Evolutionary conservation across 371 early-diverging fungal genomes (phyloP).

Genomic region (Mucor circinelloides): DNA sequence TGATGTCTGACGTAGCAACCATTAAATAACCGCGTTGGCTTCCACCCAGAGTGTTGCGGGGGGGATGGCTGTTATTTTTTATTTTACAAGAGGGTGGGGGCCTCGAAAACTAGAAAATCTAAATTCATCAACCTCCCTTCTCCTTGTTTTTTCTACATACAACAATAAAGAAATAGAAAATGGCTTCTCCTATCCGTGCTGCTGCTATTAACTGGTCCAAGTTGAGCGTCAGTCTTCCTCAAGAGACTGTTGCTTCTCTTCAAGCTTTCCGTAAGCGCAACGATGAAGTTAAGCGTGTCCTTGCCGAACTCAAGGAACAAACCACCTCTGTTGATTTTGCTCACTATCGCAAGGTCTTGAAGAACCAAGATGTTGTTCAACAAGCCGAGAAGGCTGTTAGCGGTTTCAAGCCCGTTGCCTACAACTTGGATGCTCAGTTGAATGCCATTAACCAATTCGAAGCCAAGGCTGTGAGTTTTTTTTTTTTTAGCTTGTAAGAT

Average conservation of each 20-base stretch:
- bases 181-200: conserved; percentile 52
- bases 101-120: conserved; percentile 1
- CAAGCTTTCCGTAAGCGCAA: conserved; percentile 94
- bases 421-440: conserved; percentile 85
- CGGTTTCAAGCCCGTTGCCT: conserved; percentile 81
- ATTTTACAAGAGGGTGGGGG: conserved; percentile 8
- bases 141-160: conserved; percentile 10
- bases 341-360: conserved; percentile 81
- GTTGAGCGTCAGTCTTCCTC: conserved; percentile 80
- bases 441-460: conserved; percentile 88
- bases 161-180: conserved; percentile 3
- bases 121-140: conserved; percentile 6
- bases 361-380: conserved; percentile 88
- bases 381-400: conserved; percentile 86
- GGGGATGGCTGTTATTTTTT: conserved; percentile 7
- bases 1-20: conserved; percentile 4
- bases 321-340: conserved; percentile 85
- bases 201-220: conserved; percentile 90
- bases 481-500: not conserved
- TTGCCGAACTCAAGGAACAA: conserved; percentile 83
- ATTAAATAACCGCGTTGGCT: not conserved
- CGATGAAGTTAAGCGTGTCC: conserved; percentile 85
- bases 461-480: conserved; percentile 80
- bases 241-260: conserved; percentile 88
- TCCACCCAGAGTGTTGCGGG: conserved; percentile 1